Percentiles rank a stretch among this genome's conserved stretches.
Evolutionary conservation across 2,329 filamentous ascomycete genomes (phyloP).

Genomic region (Fonsecaea pedrosoi): DNA sequence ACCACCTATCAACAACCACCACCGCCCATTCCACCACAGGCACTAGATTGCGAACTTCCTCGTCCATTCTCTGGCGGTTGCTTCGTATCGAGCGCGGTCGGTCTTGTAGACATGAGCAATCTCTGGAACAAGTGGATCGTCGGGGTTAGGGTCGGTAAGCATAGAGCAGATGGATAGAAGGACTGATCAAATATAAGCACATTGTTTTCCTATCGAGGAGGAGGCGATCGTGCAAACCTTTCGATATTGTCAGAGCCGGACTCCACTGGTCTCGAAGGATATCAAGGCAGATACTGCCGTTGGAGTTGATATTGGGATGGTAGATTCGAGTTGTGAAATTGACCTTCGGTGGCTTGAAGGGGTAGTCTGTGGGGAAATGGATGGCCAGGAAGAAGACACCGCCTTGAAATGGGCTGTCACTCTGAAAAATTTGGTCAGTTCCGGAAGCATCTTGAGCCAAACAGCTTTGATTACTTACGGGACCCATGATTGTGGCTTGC

Average conservation of each 20-base stretch:
- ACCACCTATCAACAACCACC: constrained; percentile 10
- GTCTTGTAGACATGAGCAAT: constrained; percentile 99
- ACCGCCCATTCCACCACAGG: constrained; percentile 9
- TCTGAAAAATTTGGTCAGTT: constrained; percentile 56
- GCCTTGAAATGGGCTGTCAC: constrained; percentile 96
- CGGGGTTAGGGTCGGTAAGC: constrained; percentile 98
- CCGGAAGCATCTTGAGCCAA: background rate
- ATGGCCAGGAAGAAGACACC: constrained; percentile 99
- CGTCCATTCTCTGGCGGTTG: constrained; percentile 96
- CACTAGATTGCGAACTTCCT: constrained; percentile 94
- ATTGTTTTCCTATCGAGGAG: background rate
- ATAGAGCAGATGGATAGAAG: constrained; percentile 99
- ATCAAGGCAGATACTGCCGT: constrained; percentile 98
- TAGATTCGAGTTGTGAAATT: constrained; percentile 99
- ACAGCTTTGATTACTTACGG: constrained; percentile 67
- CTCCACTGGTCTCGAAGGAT: constrained; percentile 99
- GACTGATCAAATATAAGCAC: constrained; percentile 61
- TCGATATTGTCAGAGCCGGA: constrained; percentile 95
- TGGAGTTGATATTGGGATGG: constrained; percentile 99
- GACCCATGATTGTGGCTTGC: constrained; percentile 99
- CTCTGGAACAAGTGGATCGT: constrained; percentile 97
- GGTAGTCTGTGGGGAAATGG: constrained; percentile 99
- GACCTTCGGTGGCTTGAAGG: constrained; percentile 99
- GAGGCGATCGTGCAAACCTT: constrained; percentile 67
- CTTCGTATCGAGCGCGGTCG: constrained; percentile 92